Base-by-base conservation (phyloP, 768 basidiomycete species). In the Suillus clintonianus region DNA sequence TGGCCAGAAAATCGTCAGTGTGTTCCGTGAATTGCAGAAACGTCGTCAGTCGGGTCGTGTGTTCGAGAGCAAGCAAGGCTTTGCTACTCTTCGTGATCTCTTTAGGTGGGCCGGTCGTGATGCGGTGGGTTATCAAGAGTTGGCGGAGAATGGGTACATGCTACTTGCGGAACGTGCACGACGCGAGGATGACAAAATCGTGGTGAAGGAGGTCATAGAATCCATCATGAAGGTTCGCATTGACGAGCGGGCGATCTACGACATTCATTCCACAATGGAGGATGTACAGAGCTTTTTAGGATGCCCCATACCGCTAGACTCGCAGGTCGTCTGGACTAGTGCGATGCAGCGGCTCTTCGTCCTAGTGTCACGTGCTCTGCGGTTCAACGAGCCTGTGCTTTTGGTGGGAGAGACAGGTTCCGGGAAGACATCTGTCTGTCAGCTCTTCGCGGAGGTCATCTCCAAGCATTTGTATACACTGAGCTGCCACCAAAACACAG, bases 101-200 rank as follows among this genome's bases (percentile, higher is more conserved):
- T 99, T 99, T 78, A 88, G 97, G 50, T 99, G 97, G 97, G 97
- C 95, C 8, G 90, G 89, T 5, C 82, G 97, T 62, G 92, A 93
- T 62, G 95, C 95, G 1, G 79, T 92, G 56, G 89, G 91, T 10
- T 94, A 95, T 73, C 93, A 97, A 71, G 90, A 97, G 70, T 82
- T 99, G 61, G 97, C 97, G 0, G 89, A 95, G 68, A 94, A 98
- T 67, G 97, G 97, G 0, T 99, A 95, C 77, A 99, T 99, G 96
- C 82, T 99, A 13, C 81, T 99, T 14, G 97, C 94, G 0, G 97
- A 99, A 76, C 88, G 97, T 39, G 84, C 93, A 11, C 84, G 97
- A 36, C 85, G 88, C 34, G 80, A 83, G 3, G 96, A 99, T 62
- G 97, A 99, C 75, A 95, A 92, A 72, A 71, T 79, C 5, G 88